Evolutionary conservation across 2,329 filamentous ascomycete species (phyloP), one percentile per base, ranked within the genome.

Genomic region (Boeremia lycopersici): DNA sequence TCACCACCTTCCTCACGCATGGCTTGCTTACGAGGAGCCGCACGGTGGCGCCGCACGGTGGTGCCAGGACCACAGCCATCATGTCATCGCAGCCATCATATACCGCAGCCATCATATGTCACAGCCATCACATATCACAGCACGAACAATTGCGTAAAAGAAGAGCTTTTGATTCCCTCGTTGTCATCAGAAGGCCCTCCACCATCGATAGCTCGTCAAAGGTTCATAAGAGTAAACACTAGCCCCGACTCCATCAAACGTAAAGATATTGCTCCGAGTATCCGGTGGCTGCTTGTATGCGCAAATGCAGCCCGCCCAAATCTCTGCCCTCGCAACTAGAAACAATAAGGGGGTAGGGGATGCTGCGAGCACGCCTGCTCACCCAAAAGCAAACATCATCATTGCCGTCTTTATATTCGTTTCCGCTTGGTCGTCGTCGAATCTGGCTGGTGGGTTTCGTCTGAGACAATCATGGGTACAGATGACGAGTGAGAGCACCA

Each of bases 91-190:
- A 17, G 13, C 25, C 19, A 35, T 40, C 41, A 45, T 34, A 45
- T 6, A 28, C 9, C 15, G 35, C 35, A 26, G 15, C 39, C n/a
- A n/a, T n/a, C n/a, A n/a, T n/a, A n/a, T n/a, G n/a, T n/a, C n/a
- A 17, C 26, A 17, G 13, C 25, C 19, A 35, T 40, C 41, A 45
- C 34, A 45, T 6, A 28, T 10, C 15, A 41, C 35, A 26, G 15
- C 39, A 35, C 3, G 19, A 19, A 28, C 6, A 6, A 28, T 30
- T 34, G 31, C 44, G 19, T 61, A 61, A 67, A 67, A 67, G 50
- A 68, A 70, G 63, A 72, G 70, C 71, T 74, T 74, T 74, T 74
- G 63, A 73, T 73, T 74, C 65, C 63, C 70, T 73, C 69, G 67
- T 71, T 68, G 68, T 69, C 65, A 55, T 72, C 67, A 69, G 64